A percentile compares a stretch with the other conserved stretches of the same genome.
These are phyloP conservation scores for Cadophora malorum DNA, from an alignment of 2,329 filamentous ascomycete species.

Conservation along the genomic window DNA sequence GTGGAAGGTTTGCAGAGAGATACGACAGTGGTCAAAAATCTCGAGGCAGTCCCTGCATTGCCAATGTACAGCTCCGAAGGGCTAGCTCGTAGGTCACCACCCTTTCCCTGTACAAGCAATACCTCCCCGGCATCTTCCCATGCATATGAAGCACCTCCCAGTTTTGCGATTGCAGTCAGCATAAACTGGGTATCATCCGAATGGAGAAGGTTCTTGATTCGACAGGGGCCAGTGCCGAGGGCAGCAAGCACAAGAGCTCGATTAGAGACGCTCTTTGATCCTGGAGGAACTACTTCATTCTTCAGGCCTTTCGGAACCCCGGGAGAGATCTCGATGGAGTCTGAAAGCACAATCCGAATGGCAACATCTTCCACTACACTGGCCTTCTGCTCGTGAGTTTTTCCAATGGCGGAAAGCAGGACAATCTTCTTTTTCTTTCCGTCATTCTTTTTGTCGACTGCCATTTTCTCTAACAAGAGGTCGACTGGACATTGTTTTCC, in stretches of 20 bases:
- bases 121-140: slow-evolving; percentile 97
- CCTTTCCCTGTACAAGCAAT: slow-evolving; percentile 86
- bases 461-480: slow-evolving; percentile 88
- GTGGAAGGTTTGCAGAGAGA: slow-evolving; percentile 76
- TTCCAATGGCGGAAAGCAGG: slow-evolving; percentile 86
- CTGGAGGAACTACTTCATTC: slow-evolving; percentile 84
- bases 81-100: slow-evolving; percentile 82
- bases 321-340: slow-evolving; percentile 75
- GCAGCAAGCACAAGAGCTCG: slow-evolving; percentile 92
- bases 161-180: slow-evolving; percentile 85
- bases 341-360: slow-evolving; percentile 83
- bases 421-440: slow-evolving; percentile 96
- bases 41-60: slow-evolving; percentile 94
- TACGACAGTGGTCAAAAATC: slow-evolving; percentile 91
- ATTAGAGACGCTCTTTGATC: slow-evolving; percentile 98
- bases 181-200: slow-evolving; percentile 98
- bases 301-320: slow-evolving; percentile 70
- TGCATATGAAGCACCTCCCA: slow-evolving; percentile 85
- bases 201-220: slow-evolving; percentile 90
- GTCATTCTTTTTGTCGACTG: slow-evolving; percentile 98
- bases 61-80: slow-evolving; percentile 85
- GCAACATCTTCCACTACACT: slow-evolving; percentile 87
- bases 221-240: slow-evolving; percentile 83
- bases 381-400: slow-evolving; percentile 84
- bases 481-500: slow-evolving; percentile 89